Evolutionary conservation across 2,329 filamentous ascomycete species (phyloP), one percentile per base, ranked within the genome.

Genomic region (Stachybotrys chartarum): DNA sequence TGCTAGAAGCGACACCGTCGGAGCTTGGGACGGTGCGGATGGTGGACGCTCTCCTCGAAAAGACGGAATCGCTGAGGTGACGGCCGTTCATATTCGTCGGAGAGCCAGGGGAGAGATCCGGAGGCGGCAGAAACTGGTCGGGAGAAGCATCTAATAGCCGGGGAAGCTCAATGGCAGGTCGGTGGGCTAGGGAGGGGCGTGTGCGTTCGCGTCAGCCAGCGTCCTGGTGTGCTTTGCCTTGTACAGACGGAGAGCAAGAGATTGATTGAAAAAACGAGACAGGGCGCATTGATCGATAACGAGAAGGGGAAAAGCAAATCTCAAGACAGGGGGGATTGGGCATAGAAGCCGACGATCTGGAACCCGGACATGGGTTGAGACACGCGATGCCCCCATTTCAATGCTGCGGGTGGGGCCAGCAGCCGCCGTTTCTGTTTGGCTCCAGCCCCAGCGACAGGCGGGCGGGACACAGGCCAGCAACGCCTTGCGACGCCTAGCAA

Each of bases 11-110:
- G 58, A 69, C 73, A 39, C 70, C 75, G 65, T 84, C 81, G 65
- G 78, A 77, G 70, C 78, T 83, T 45, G 75, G 73, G 44, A 85
- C 81, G 54, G 79, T 77, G 58, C 82, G 79, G 58, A 85, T 84
- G 32, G 81, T 83, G 56, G 66, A 58, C n/a, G 7, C 50, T 32
- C 18, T 17, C 24, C 30, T 52, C 35, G n/a, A 12, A n/a, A 47
- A 8, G 7, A n/a, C 10, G 45, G 16, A 8, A n/a, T 47, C 45
- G 45, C 8, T 24, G 10, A 8, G 16, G 45, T 10, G 45, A 17
- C 18, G 45, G 18, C 45, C 45, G 45, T 47, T 47, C 45, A 47
- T 47, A 17, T n/a, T 17, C 10, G 35, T 42, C 10, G 35, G 35
- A 42, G 35, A 14, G 35, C 35, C 35, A 42, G 35, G 35, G 35